Base-by-base conservation (phyloP, 164 flowering plant genomes). In the Vitis riparia region DNA sequence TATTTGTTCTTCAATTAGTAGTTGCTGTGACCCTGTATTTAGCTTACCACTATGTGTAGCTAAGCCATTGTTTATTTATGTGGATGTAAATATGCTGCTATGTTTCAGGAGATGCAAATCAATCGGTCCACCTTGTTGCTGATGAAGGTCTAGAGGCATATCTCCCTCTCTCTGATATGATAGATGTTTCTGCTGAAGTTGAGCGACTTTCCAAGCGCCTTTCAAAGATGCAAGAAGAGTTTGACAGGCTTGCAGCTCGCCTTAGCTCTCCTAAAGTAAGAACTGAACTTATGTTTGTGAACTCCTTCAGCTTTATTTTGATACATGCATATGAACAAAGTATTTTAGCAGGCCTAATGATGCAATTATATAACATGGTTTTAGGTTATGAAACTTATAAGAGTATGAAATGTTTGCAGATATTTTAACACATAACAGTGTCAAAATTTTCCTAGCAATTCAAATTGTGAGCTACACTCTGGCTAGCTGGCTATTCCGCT, bases 131-230 rank as follows among this genome's bases (percentile, higher is more conserved):
- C 70, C 86, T 94, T 65, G 97, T 94, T 51, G 97, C 91, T 15
- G 86, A 93, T 76, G 98, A 94, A 82, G 94, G 98, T 17, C 81
- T 94, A 49, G 98, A 92, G 77, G 97, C 97, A 47, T 94, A 92
- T 82, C 93, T 94, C 19, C 98, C 98, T 47, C 94, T 94, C 67
- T 89, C 93, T 51, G 95, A 88, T 65, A 91, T 94, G 98, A 87
- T 94, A 32, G 98, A 94, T 81, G 81, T 92, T 65, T 85, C 97
- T 73, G 81, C 97, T 56, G 97, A 94, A 86, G 81, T 89, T 19
- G 79, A 90, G 65, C 92, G 98, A 51, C 90, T 94, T 71, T 78
- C 91, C 11, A 94, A 89, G 74, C 92, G 98, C 68, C 89, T 94
- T 16, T 79, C 85, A 30, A 94, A 92, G 81, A 87, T 94, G 95